phyloP scores from a whole-genome alignment of 2,329 filamentous ascomycete species.

The Trichoderma breve region DNA sequence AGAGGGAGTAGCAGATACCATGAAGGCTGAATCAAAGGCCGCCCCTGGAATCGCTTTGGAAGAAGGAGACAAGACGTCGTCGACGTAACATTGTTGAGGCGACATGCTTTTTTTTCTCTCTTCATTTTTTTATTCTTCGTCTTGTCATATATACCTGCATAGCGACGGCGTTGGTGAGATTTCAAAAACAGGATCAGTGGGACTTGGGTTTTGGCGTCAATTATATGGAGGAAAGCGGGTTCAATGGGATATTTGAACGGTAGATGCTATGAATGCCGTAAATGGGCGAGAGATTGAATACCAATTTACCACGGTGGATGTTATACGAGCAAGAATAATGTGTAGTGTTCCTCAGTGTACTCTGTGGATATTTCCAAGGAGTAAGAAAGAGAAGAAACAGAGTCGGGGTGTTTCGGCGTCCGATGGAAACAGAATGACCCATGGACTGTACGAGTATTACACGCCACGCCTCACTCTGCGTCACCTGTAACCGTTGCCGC shows the following conservation, averaged over 20 bases:
- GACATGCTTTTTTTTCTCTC: not conserved
- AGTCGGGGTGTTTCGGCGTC: not conserved
- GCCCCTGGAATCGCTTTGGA: not conserved
- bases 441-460: not conserved
- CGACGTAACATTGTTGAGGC: not conserved
- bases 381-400: not conserved
- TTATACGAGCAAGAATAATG: not conserved
- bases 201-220: not conserved
- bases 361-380: not conserved
- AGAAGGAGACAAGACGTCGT: not conserved
- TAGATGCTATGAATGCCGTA: not conserved
- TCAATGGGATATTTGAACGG: not conserved
- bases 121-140: not conserved
- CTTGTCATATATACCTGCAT: slow-evolving; percentile 22
- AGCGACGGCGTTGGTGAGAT: slow-evolving; percentile 30
- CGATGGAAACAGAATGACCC: not conserved
- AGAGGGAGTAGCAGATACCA: not conserved
- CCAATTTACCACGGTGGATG: not conserved
- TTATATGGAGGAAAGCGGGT: not conserved
- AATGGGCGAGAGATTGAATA: not conserved
- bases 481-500: not conserved
- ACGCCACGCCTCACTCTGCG: not conserved
- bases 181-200: not conserved
- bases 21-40: not conserved
- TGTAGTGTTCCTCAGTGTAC: not conserved